phyloP scores from a whole-genome alignment of 768 basidiomycete genomes.

The Postia placenta region DNA sequence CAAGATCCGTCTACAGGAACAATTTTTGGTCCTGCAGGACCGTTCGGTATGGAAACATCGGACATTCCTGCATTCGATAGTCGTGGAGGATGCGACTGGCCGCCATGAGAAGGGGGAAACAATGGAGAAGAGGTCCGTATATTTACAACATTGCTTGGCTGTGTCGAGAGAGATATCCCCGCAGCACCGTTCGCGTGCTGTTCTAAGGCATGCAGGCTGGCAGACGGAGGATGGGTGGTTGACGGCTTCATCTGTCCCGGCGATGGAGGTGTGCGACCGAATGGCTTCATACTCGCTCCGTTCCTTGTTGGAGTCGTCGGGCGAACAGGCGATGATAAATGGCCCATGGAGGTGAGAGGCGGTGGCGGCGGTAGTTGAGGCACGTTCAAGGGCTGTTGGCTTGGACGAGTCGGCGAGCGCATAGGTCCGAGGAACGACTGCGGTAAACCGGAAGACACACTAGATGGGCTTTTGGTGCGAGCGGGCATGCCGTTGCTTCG shows the following conservation, averaged over 20 bases:
- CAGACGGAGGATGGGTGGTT: slow-evolving; percentile 6
- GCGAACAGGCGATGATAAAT: slow-evolving; percentile 8
- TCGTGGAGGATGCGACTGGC: slow-evolving; percentile 3
- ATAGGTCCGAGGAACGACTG: slow-evolving; percentile 5
- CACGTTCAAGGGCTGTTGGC: not conserved
- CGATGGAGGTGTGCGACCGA: slow-evolving; percentile 10
- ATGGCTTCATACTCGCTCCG: slow-evolving; percentile 12
- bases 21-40: slow-evolving; percentile 6
- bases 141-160: not conserved
- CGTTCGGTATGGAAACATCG: slow-evolving; percentile 3
- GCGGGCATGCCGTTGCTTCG: not conserved
- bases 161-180: not conserved
- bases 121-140: not conserved
- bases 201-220: slow-evolving; percentile 9
- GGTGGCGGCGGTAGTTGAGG: slow-evolving; percentile 5
- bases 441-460: not conserved
- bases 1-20: slow-evolving; percentile 16
- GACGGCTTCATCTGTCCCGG: slow-evolving; percentile 9
- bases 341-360: slow-evolving; percentile 5
- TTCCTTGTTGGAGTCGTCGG: slow-evolving; percentile 7
- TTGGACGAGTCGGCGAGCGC: slow-evolving; percentile 6
- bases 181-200: slow-evolving; percentile 5
- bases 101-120: slow-evolving; percentile 5
- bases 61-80: slow-evolving; percentile 6
- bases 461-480: not conserved